Conservation (phyloP, 345 rosid genomes). For the Acer campestre region DNA sequence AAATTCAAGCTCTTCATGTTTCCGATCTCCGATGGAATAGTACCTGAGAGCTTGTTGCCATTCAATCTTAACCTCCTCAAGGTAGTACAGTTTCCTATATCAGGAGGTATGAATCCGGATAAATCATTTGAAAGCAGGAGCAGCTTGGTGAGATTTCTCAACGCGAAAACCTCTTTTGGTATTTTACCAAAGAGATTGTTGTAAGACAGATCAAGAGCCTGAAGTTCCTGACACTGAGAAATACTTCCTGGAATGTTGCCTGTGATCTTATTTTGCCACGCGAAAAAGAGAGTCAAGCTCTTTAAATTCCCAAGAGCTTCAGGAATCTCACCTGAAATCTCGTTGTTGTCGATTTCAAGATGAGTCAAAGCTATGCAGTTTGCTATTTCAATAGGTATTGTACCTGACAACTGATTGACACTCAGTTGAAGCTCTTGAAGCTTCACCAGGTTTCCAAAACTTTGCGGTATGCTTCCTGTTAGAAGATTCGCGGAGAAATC, state of each 20-base stretch:
- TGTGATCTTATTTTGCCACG: slow-evolving; percentile 87
- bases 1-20: slow-evolving; percentile 66
- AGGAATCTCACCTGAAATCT: slow-evolving; percentile 78
- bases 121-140: slow-evolving; percentile 75
- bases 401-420: slow-evolving; percentile 80
- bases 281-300: slow-evolving; percentile 78
- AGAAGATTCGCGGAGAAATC: slow-evolving; percentile 84
- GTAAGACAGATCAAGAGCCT: slow-evolving; percentile 91
- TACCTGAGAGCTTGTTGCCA: slow-evolving; percentile 71
- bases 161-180: slow-evolving; percentile 58
- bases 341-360: slow-evolving; percentile 80
- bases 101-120: slow-evolving; percentile 77
- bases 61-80: slow-evolving; percentile 67
- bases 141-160: slow-evolving; percentile 81
- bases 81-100: slow-evolving; percentile 78
- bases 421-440: slow-evolving; percentile 91
- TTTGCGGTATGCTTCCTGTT: slow-evolving; percentile 76
- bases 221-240: slow-evolving; percentile 69
- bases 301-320: slow-evolving; percentile 53
- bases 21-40: slow-evolving; percentile 78
- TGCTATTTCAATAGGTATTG: slow-evolving; percentile 69
- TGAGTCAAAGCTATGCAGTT: slow-evolving; percentile 69
- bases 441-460: slow-evolving; percentile 71
- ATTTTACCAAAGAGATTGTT: slow-evolving; percentile 75
- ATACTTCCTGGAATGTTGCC: slow-evolving; percentile 72